These are phyloP conservation scores for Lachancea fermentati DNA, from an alignment of 805 yeast species.

Conservation along the genomic window DNA sequence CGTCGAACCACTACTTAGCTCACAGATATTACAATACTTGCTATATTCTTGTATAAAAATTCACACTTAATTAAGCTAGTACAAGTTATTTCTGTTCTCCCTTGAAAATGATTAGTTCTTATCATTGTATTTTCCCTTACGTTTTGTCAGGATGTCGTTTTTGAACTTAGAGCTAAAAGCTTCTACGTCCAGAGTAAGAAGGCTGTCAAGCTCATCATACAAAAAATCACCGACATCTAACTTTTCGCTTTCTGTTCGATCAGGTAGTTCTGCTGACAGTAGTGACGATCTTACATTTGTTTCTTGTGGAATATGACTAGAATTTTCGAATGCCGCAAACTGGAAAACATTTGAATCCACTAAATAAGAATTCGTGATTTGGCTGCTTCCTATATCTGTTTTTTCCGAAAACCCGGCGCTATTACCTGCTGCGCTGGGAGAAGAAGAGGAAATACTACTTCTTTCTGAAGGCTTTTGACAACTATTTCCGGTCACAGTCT, in stretches of 20 bases:
- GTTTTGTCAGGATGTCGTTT: background rate
- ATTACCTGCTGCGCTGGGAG: background rate
- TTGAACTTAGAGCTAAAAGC: background rate
- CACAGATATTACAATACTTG: too few relatives aligned
- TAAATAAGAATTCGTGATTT: background rate
- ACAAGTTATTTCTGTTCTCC: too few relatives aligned
- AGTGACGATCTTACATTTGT: background rate
- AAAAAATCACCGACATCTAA: background rate
- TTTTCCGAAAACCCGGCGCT: background rate
- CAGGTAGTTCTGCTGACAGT: background rate
- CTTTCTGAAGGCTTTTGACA: too few relatives aligned
- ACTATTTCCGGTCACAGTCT: too few relatives aligned
- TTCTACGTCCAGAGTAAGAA: background rate
- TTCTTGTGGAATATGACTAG: background rate
- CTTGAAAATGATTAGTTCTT: too few relatives aligned
- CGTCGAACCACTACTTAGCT: too few relatives aligned
- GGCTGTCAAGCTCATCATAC: conserved; percentile 1
- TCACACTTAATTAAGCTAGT: too few relatives aligned
- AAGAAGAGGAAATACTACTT: too few relatives aligned
- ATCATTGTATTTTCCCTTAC: background rate
- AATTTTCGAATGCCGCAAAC: background rate
- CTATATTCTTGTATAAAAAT: too few relatives aligned
- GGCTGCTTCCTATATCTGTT: background rate
- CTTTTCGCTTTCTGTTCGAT: background rate
- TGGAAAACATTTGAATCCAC: background rate